These are phyloP conservation scores for Talaromyces trachyspermus DNA, from an alignment of 495 filamentous ascomycete species.

Conservation along the genomic window DNA sequence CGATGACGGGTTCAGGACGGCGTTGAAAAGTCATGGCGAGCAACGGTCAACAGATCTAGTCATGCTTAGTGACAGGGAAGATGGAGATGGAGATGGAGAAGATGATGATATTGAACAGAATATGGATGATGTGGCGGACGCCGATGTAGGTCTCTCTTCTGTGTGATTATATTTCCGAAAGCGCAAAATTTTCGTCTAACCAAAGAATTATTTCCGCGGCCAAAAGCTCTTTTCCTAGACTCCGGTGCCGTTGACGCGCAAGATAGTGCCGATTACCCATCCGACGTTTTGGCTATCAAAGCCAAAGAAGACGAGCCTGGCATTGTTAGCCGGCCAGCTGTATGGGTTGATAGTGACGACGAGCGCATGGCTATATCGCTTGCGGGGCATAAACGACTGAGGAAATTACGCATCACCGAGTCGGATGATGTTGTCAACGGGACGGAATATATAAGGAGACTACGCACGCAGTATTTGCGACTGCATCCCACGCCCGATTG, in stretches of 20 bases:
- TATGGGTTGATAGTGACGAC: slow-evolving; percentile 96
- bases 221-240: slow-evolving; percentile 64
- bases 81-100: slow-evolving; percentile 23
- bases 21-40: slow-evolving; percentile 46
- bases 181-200: slow-evolving; percentile 5
- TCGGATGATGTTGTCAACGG: slow-evolving; percentile 80
- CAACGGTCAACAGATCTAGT: slow-evolving; percentile 27
- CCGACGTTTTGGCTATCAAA: slow-evolving; percentile 27
- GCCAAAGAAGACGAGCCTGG: slow-evolving; percentile 11
- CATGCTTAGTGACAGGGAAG: slow-evolving; percentile 26
- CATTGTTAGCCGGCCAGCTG: slow-evolving; percentile 27
- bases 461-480: slow-evolving; percentile 74
- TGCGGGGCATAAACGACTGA: slow-evolving; percentile 58
- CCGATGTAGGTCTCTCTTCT: slow-evolving; percentile 44
- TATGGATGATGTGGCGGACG: slow-evolving; percentile 48
- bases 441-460: slow-evolving; percentile 69
- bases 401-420: slow-evolving; percentile 74
- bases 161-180: slow-evolving; percentile 1
- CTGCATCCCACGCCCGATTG: slow-evolving; percentile 75
- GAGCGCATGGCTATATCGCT: slow-evolving; percentile 80
- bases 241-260: slow-evolving; percentile 43
- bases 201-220: slow-evolving; percentile 13
- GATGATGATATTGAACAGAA: slow-evolving; percentile 23
- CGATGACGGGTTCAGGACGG: slow-evolving; percentile 66
- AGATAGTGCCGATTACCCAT: slow-evolving; percentile 34